Evolutionary conservation across 345 rosid species (phyloP), one percentile per base, ranked within the genome.

Genomic region (Zanthoxylum bungeanum): DNA sequence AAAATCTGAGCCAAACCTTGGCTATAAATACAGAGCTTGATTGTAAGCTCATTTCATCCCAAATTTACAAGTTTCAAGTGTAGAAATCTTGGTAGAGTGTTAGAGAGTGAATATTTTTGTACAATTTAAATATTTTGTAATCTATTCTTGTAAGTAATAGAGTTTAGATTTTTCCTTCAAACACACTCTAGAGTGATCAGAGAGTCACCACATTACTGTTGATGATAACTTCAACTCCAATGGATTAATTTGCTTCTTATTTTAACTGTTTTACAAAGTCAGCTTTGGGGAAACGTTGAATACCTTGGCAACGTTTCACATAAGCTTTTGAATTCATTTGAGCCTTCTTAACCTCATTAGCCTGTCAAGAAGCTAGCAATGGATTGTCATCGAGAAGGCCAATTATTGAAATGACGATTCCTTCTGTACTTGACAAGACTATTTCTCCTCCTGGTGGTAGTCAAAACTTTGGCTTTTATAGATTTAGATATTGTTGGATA

Each of bases 371-470:
- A 50, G 86, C 85, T 2, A 76, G 67, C 37, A 80, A 76, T 60
- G 92, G 89, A 25, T 58, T 83, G 44, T 85, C 86, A 63, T 82
- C 84, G 39, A 79, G 68, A 59, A 81, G 83, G 73, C 92, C 89
- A 27, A 52, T 88, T 70, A 82, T 88, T 50, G 92, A 88, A 73
- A 85, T 85, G 92, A 84, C 92, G 12, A 84, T 88, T 76, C 88
- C 92, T 60, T 85, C 89, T 70, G 85, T 70, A 36, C 59, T 88
- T 60, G 92, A 88, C 78, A 77, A 74, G 75, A 88, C 89, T 36
- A 84, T 88, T 80, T 84, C 88, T 68, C 92, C 92, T 11, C 81
- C 84, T 28, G 89, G 92, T 85, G n/a, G n/a, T n/a, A n/a, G 74
- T n/a, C 24, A n/a, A 46, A n/a, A n/a, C n/a, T n/a, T n/a, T n/a